phyloP scores from a whole-genome alignment of 352 stramenopile genomes.

The Elongisporangium senticosum region DNA sequence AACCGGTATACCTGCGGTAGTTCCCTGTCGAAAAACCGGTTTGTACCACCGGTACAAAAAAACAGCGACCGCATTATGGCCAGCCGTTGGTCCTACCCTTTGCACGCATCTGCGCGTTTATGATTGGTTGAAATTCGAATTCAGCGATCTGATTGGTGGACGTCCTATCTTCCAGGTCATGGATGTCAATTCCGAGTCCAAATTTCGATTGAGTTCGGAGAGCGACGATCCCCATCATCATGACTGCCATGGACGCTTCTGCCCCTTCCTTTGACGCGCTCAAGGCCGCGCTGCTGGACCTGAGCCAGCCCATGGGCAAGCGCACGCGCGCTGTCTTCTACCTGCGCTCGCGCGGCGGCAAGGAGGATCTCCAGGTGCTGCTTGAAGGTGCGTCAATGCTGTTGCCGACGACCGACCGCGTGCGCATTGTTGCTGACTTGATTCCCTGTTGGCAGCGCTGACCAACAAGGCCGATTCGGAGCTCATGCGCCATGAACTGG shows the following conservation, averaged over 20 bases:
- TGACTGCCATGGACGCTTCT: constrained; percentile 18
- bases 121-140: constrained; percentile 18
- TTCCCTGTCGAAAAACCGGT: not conserved
- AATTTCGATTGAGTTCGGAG: constrained; percentile 9
- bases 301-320: constrained; percentile 81
- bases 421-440: not conserved
- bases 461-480: constrained; percentile 86
- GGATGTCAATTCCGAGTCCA: constrained; percentile 1
- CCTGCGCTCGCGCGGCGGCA: constrained; percentile 73
- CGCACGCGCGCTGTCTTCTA: constrained; percentile 92
- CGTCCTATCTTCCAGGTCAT: not conserved
- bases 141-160: constrained; percentile 16
- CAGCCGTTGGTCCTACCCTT: not conserved
- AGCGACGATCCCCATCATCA: constrained; percentile 5
- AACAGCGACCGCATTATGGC: not conserved
- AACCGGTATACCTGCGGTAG: not conserved
- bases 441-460: constrained; percentile 38
- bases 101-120: not conserved
- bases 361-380: constrained; percentile 75
- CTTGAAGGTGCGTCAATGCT: constrained; percentile 23
- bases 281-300: constrained; percentile 60
- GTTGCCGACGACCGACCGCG: not conserved
- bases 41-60: not conserved
- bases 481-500: constrained; percentile 97
- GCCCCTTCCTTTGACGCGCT: constrained; percentile 62